Percentiles rank a stretch among this genome's conserved stretches.
Conservation (phyloP, 176 grass and related monocot genomes). For the Raddia guianensis region DNA sequence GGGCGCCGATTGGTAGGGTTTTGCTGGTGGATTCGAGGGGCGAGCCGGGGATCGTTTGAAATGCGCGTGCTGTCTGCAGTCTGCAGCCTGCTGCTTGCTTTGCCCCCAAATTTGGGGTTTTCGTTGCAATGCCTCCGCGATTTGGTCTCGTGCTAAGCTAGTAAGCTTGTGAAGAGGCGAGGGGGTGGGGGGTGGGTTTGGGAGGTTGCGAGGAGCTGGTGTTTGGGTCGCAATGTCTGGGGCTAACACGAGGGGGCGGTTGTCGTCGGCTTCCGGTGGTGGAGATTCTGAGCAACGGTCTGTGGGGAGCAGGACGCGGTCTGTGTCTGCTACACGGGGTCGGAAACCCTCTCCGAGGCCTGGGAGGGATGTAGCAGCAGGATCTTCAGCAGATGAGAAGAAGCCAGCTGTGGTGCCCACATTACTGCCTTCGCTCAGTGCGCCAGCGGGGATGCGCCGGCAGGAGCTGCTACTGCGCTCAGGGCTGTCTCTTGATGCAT, state of each 20-base stretch:
- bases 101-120: neutral
- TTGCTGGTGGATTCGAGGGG: slow-evolving; percentile 34
- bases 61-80: neutral
- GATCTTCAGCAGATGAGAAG: slow-evolving; percentile 33
- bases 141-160: slow-evolving; percentile 29
- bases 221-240: slow-evolving; percentile 46
- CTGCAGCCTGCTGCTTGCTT: slow-evolving; percentile 5
- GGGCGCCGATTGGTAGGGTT: slow-evolving; percentile 47
- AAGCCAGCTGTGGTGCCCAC: slow-evolving; percentile 39
- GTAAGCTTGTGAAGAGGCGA: neutral
- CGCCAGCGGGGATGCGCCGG: slow-evolving; percentile 51
- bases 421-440: slow-evolving; percentile 57
- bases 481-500: slow-evolving; percentile 80
- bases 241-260: slow-evolving; percentile 42
- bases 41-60: neutral
- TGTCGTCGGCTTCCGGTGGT: slow-evolving; percentile 42
- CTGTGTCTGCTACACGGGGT: slow-evolving; percentile 54
- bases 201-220: neutral
- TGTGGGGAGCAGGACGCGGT: slow-evolving; percentile 45
- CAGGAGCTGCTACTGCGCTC: slow-evolving; percentile 86
- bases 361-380: slow-evolving; percentile 30
- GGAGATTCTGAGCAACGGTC: slow-evolving; percentile 53
- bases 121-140: slow-evolving; percentile 32
- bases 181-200: neutral
- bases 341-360: slow-evolving; percentile 58